These are phyloP conservation scores for Tulasnella sp. DNA, from an alignment of 768 basidiomycete species.

Conservation along the genomic window DNA sequence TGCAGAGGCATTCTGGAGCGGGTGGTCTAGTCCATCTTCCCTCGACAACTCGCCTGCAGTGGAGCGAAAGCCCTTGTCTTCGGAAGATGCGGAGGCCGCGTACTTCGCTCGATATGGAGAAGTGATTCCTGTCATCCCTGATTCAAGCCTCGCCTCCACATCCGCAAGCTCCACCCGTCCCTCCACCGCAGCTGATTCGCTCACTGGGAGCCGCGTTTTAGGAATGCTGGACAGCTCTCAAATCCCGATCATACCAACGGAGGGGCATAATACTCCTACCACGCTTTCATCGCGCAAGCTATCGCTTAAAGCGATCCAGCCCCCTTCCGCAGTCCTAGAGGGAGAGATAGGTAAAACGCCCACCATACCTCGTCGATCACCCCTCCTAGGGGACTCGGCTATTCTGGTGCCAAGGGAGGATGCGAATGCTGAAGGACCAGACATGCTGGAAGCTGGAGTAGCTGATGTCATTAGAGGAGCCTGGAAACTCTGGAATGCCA, in stretches of 20 bases:
- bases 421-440: background rate
- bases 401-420: background rate
- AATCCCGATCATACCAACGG: background rate
- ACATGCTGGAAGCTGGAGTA: background rate
- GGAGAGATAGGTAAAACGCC: background rate
- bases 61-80: background rate
- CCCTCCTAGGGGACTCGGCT: background rate
- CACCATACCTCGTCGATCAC: background rate
- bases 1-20: conserved; percentile 20
- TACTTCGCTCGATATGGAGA: conserved; percentile 16
- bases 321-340: background rate
- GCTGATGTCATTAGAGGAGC: conserved; percentile 2
- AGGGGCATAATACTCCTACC: background rate
- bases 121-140: background rate
- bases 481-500: background rate
- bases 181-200: background rate
- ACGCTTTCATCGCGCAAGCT: background rate
- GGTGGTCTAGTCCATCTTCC: background rate
- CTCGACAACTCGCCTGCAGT: background rate
- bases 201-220: background rate
- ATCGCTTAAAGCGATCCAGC: background rate
- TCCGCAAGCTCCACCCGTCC: background rate
- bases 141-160: background rate
- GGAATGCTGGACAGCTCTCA: background rate
- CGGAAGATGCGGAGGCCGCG: background rate